Base-by-base conservation (phyloP, 1,284 basidiomycete genomes). In the Ustilago xerochloae region DNA sequence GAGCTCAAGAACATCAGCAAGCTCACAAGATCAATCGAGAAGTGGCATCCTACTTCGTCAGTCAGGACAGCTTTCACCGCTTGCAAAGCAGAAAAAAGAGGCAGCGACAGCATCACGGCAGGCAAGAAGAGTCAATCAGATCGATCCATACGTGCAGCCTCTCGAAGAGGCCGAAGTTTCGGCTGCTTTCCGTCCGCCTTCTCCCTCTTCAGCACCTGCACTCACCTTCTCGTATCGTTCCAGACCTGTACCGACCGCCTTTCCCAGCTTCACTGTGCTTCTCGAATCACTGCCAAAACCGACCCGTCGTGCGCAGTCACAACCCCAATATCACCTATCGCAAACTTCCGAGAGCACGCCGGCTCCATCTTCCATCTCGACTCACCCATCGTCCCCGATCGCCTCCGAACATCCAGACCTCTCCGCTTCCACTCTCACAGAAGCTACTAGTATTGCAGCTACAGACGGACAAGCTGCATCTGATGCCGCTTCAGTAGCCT, bases 151-250 rank as follows among this genome's bases (percentile, higher is more conserved):
- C 32, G 24, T 73, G 18, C 70, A 64, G 22, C 45, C 49, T 4
- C 22, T 73, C 4, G 60, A 46, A 41, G 49, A 63, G 8, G 35
- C 47, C 16, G 22, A 13, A 32, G 53, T 9, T 18, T 54, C 8
- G 63, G 58, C 59, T 33, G 71, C 71, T 13, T 62, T 69, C 33
- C 54, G 62, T 8, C 68, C 69, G 2, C 76, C 76, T 4, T 64
- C 70, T 29, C 76, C 74, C 8, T 47, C 66, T 6, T 41, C 48
- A 32, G 73, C 74, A 1, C 73, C 76, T 26, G 50, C 63, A n/a
- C 62, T 78, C 29, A 78, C 74, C 16, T 32, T 78, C 22, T 76
- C 76, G 10, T 68, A 76, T 50, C 69, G 66, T 1, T 72, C 51
- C n/a, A 24, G 54, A 2, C 65, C 74, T 15, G 58, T 57, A 35